These are phyloP conservation scores for Ambrosia artemisiifolia DNA, from an alignment of 129 eudicot species.

Conservation along the genomic window DNA sequence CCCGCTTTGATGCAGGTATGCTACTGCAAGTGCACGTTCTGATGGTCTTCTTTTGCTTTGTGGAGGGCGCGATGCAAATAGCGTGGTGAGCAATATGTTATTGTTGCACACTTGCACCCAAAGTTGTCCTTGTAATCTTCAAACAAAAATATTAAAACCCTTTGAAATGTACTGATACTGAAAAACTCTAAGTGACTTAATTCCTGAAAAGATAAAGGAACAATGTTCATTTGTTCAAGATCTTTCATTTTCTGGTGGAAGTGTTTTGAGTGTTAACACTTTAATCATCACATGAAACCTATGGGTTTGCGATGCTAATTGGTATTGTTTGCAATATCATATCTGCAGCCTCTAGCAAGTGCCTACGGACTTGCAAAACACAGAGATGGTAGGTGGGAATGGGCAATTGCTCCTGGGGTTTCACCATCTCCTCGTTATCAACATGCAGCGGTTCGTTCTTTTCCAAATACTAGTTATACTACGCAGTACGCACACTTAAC, in stretches of 20 bases:
- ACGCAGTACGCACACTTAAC: background rate
- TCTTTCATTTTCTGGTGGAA: constrained; percentile 4
- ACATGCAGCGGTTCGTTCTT: constrained; percentile 85
- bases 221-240: constrained; percentile 2
- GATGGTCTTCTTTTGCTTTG: constrained; percentile 99
- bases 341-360: constrained; percentile 83
- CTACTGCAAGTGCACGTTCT: constrained; percentile 99
- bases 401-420: constrained; percentile 99
- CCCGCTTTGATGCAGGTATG: constrained; percentile 63
- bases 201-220: background rate
- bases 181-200: background rate
- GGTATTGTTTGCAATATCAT: background rate
- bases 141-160: background rate
- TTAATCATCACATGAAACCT: background rate
- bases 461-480: background rate
- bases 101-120: background rate
- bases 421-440: constrained; percentile 98
- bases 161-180: constrained; percentile 3
- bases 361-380: constrained; percentile 99
- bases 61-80: constrained; percentile 99
- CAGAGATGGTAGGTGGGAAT: constrained; percentile 99
- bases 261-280: background rate
- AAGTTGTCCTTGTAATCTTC: background rate
- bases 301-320: background rate
- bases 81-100: constrained; percentile 65